Conservation (phyloP, 176 grass and related monocot species). For the Saccharum spontaneum region DNA sequence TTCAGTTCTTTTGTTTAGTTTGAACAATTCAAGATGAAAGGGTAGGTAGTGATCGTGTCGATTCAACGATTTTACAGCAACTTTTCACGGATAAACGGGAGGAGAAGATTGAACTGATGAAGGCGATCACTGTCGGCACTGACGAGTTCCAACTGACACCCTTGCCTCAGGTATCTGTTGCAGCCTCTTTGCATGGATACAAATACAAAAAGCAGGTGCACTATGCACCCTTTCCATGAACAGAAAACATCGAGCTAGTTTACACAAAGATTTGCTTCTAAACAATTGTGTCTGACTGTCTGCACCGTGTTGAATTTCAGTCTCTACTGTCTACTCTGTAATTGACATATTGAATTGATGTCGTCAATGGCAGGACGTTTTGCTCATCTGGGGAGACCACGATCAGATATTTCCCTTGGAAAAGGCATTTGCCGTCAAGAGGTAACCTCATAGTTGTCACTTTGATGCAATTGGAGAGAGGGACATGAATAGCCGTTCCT, state of each 20-base stretch:
- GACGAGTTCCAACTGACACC: slow-evolving; percentile 68
- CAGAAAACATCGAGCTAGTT: background rate
- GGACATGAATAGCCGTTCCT: background rate
- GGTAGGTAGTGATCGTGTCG: background rate
- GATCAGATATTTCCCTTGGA: slow-evolving; percentile 77
- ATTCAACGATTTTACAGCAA: slow-evolving; percentile 40
- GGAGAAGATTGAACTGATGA: slow-evolving; percentile 68
- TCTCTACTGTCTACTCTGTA: background rate
- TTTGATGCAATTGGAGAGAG: background rate
- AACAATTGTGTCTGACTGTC: background rate
- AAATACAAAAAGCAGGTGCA: background rate
- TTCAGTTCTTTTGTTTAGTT: background rate
- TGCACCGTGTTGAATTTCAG: background rate
- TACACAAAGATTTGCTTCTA: background rate
- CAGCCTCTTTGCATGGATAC: background rate
- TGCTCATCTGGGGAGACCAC: slow-evolving; percentile 72
- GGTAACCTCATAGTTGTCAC: slow-evolving; percentile 16
- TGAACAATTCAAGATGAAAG: background rate
- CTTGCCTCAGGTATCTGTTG: slow-evolving; percentile 47
- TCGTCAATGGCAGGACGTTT: slow-evolving; percentile 44
- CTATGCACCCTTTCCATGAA: background rate
- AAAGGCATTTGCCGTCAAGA: slow-evolving; percentile 58
- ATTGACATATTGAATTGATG: background rate
- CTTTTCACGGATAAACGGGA: slow-evolving; percentile 56
- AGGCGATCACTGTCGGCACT: slow-evolving; percentile 50